phyloP scores from a whole-genome alignment of 2,329 filamentous ascomycete genomes.

The Escovopsis sp. region DNA sequence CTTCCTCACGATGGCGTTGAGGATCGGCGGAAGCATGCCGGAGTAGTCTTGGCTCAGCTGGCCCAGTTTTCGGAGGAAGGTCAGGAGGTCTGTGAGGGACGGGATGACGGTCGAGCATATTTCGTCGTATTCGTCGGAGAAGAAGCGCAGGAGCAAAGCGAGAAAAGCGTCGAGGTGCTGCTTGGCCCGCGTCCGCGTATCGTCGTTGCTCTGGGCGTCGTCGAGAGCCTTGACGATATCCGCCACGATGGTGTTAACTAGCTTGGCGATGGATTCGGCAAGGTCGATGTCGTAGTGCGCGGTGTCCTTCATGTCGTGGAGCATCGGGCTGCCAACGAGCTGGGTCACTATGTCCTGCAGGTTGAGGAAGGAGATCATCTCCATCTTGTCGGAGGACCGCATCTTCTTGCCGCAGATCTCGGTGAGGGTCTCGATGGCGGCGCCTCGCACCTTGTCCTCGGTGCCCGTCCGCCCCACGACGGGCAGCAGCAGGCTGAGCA shows the following conservation, averaged over 20 bases:
- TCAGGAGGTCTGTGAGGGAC: conserved; percentile 80
- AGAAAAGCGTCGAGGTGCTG: conserved; percentile 72
- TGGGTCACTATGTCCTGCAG: conserved; percentile 73
- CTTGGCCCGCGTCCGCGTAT: conserved; percentile 61
- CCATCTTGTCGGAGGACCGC: conserved; percentile 83
- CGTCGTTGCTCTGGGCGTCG: conserved; percentile 42
- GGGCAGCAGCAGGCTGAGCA: conserved; percentile 73
- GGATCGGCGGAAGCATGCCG: conserved; percentile 71
- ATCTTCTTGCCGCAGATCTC: conserved; percentile 98
- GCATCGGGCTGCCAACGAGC: conserved; percentile 67
- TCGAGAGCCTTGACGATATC: conserved; percentile 84
- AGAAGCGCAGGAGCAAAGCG: conserved; percentile 80
- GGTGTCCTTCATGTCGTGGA: conserved; percentile 66
- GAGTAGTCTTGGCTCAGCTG: conserved; percentile 60
- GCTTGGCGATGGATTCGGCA: conserved; percentile 85
- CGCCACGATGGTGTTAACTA: conserved; percentile 78
- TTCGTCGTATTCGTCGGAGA: conserved; percentile 96
- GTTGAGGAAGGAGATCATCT: conserved; percentile 84
- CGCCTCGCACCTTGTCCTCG: conserved; percentile 72
- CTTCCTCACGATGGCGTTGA: conserved; percentile 85
- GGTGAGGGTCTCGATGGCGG: conserved; percentile 86
- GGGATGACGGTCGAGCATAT: conserved; percentile 93
- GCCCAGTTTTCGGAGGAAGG: conserved; percentile 71
- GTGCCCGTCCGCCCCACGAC: conserved; percentile 63
- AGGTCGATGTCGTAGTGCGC: conserved; percentile 89